Evolutionary conservation across 306 rosid species (phyloP).

Genomic region (Lithocarpus polystachyus): DNA sequence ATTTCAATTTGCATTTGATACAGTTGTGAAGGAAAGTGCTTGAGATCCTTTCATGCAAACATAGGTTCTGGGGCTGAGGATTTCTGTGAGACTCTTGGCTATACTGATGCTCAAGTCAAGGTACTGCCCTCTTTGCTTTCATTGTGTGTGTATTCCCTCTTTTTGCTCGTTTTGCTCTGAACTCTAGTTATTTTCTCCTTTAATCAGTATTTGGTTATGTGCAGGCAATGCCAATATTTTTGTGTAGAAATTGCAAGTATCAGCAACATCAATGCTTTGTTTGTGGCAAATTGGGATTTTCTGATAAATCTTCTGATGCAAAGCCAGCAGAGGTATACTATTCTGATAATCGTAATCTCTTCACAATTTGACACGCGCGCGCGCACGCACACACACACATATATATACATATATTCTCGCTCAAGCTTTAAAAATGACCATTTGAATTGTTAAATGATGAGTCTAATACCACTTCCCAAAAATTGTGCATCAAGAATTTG

Average conservation of each 20-base stretch:
- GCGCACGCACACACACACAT: too few relatives aligned
- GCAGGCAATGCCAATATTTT: slow-evolving; percentile 53
- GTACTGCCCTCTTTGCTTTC: slow-evolving; percentile 24
- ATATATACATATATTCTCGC: too few relatives aligned
- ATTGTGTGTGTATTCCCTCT: background rate
- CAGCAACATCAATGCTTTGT: slow-evolving; percentile 67
- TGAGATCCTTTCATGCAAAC: slow-evolving; percentile 69
- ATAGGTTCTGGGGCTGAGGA: slow-evolving; percentile 27
- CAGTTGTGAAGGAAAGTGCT: slow-evolving; percentile 70
- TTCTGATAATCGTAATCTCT: background rate
- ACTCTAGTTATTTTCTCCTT: background rate
- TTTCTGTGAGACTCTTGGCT: slow-evolving; percentile 57
- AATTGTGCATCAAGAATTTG: background rate
- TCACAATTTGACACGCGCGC: background rate
- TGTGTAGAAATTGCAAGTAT: slow-evolving; percentile 55
- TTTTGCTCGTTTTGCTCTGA: slow-evolving; percentile 16
- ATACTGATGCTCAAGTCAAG: slow-evolving; percentile 28
- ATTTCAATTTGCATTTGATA: slow-evolving; percentile 11
- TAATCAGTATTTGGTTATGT: slow-evolving; percentile 15
- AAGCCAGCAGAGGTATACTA: slow-evolving; percentile 69
- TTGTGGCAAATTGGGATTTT: slow-evolving; percentile 66
- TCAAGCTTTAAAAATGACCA: background rate
- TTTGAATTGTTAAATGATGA: background rate
- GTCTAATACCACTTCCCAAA: background rate
- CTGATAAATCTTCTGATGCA: slow-evolving; percentile 45